phyloP scores from a whole-genome alignment of 1,284 basidiomycete species.

The Golubevia sp. region DNA sequence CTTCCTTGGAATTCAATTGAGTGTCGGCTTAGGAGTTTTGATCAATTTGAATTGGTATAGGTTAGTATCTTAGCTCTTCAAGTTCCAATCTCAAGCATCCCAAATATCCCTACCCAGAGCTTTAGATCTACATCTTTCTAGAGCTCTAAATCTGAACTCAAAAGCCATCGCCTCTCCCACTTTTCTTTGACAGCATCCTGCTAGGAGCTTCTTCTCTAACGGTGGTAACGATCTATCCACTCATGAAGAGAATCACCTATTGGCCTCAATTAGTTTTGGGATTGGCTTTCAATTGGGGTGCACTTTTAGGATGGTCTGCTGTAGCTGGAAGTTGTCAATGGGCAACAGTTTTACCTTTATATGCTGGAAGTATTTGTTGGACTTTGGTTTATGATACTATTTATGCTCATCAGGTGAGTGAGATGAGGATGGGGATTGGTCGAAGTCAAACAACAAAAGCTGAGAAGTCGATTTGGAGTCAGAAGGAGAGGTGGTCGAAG shows the following conservation, averaged over 20 bases:
- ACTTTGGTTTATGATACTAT: slow-evolving; percentile 97
- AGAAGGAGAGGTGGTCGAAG: not conserved
- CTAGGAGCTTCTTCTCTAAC: slow-evolving; percentile 88
- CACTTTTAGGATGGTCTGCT: slow-evolving; percentile 93
- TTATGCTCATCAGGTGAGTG: slow-evolving; percentile 88
- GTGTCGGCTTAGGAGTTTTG: slow-evolving; percentile 83
- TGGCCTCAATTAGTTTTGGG: slow-evolving; percentile 95
- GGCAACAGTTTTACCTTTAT: slow-evolving; percentile 76
- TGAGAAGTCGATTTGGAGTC: no score
- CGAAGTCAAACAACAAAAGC: no score
- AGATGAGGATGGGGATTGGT: no score
- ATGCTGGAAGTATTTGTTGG: slow-evolving; percentile 87
- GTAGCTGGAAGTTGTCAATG: slow-evolving; percentile 82
- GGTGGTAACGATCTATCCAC: slow-evolving; percentile 85
- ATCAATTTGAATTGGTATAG: slow-evolving; percentile 94
- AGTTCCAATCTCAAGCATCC: no score
- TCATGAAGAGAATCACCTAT: slow-evolving; percentile 96
- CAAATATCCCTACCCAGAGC: no score
- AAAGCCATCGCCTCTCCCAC: not conserved
- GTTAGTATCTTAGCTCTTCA: slow-evolving; percentile 67
- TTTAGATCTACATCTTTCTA: no score
- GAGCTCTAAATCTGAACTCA: not conserved
- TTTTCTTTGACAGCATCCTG: slow-evolving; percentile 70
- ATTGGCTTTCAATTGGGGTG: slow-evolving; percentile 96
- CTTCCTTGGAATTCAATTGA: slow-evolving; percentile 83